Base-by-base conservation (phyloP, 2,329 filamentous ascomycete genomes). In the Pestalotiopsis sp. region DNA sequence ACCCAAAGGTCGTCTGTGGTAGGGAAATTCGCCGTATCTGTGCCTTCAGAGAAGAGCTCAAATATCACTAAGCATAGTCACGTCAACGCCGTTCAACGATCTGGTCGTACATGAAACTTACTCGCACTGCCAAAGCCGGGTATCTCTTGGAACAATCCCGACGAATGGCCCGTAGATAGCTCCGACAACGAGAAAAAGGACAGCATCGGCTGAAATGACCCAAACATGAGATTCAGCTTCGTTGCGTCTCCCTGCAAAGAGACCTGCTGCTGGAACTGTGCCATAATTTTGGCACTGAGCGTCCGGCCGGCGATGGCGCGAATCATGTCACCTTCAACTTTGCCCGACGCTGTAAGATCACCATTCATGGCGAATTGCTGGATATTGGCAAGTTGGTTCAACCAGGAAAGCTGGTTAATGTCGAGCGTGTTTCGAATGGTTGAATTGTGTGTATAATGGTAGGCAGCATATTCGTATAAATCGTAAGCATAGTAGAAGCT, bases 121-220 rank as follows among this genome's bases (percentile, higher is more conserved):
- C 63, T 91, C 55, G 88, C 87, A 1, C 90, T 91, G 0, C 93
- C 94, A 49, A 94, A 93, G 71, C 91, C 86, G 0, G 92, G 90
- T 14, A 89, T 71, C 71, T 76, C 39, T 69, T 75, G 60, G 76
- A 82, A 85, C 0, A 90, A 77, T 3, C 86, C 83, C n/a, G 81
- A 84, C 75, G 90, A 89, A 65, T 88, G 77, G 4, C 81, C 81
- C 2, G 74, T 69, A 2, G 76, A 70, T 7, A 90, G 81, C 0
- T 80, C 78, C 0, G 84, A 77, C 2, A 90, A 78, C 1, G 82
- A 78, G 71, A 88, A 87, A 72, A 90, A 89, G 20, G 86, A 80
- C 20, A 90, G 68, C 68, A 90, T 82, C 2, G 88, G 86, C 70
- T 88, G 83, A 68, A 82, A 83, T 0, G 85, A 85, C 39, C 87